Conservation (phyloP, 1,139 yeast species). For the Yamadazyma friedrichii region DNA sequence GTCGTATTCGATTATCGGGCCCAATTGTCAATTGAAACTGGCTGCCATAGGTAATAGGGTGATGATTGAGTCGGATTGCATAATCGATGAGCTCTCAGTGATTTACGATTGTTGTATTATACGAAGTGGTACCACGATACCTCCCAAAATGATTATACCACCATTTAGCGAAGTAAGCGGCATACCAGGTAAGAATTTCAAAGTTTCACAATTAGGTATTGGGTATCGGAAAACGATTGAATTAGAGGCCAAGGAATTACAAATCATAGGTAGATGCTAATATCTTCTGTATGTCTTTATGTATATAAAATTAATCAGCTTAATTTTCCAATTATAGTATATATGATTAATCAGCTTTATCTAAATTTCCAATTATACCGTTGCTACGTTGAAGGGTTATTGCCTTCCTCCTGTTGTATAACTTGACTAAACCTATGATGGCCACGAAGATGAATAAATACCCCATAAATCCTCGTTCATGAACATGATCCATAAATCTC, state of each 20-base stretch:
- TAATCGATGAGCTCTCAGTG: conserved; percentile 43
- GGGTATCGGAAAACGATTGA: conserved; percentile 46
- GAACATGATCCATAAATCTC: conserved; percentile 44
- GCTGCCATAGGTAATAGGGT: conserved; percentile 61
- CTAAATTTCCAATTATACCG: conserved; percentile 22
- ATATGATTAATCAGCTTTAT: conserved; percentile 20
- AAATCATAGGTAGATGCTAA: conserved; percentile 15
- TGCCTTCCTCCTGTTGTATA: conserved; percentile 5
- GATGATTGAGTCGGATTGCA: conserved; percentile 43
- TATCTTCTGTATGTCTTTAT: no score
- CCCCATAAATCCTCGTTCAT: conserved; percentile 44
- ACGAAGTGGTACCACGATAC: conserved; percentile 47
- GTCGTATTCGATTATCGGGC: conserved; percentile 56
- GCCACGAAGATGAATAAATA: conserved; percentile 26
- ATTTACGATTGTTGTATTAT: conserved; percentile 64
- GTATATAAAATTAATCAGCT: conserved; percentile 18
- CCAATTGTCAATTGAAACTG: conserved; percentile 35
- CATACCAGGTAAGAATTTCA: conserved; percentile 30
- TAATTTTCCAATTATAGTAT: conserved; percentile 18
- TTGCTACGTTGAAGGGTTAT: not conserved
- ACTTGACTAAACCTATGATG: conserved; percentile 10
- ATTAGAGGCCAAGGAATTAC: conserved; percentile 35
- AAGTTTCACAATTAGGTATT: conserved; percentile 31
- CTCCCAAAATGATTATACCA: conserved; percentile 57
- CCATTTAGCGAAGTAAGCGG: conserved; percentile 57